phyloP scores from a whole-genome alignment of 345 rosid species.

The Conringia planisiliqua region DNA sequence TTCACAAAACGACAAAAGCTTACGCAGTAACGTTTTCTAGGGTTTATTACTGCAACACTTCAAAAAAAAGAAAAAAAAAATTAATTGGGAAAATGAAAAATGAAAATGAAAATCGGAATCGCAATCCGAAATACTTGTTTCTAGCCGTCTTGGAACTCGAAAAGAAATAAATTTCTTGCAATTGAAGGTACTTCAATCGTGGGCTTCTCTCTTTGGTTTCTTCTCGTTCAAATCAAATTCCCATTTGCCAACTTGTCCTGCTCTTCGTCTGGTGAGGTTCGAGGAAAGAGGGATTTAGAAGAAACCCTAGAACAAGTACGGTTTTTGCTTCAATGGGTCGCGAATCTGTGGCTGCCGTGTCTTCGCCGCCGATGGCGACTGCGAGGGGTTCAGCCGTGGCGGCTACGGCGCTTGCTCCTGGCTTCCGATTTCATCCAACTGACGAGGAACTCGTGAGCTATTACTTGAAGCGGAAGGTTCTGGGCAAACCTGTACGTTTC shows the following conservation, averaged over 20 bases:
- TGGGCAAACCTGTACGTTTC: constrained; percentile 63
- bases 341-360: constrained; percentile 26
- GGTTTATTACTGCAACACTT: constrained; percentile 25
- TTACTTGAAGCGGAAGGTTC: constrained; percentile 86
- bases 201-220: constrained; percentile 31
- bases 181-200: constrained; percentile 52
- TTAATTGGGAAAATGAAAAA: neutral
- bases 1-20: constrained; percentile 27
- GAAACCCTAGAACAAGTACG: constrained; percentile 20
- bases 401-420: constrained; percentile 85
- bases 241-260: constrained; percentile 23
- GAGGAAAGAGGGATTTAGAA: neutral
- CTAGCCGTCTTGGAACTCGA: constrained; percentile 25
- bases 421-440: constrained; percentile 92
- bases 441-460: constrained; percentile 83
- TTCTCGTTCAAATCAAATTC: constrained; percentile 44
- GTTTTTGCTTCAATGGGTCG: constrained; percentile 34
- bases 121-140: constrained; percentile 8
- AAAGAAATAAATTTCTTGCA: constrained; percentile 63
- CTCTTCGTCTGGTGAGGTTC: neutral
- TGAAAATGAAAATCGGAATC: constrained; percentile 12
- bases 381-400: constrained; percentile 10
- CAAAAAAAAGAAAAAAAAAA: neutral
- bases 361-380: constrained; percentile 27
- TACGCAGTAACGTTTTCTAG: constrained; percentile 19